A percentile compares a stretch with the other conserved stretches of the same genome.
Evolutionary conservation across 2,329 filamentous ascomycete genomes (phyloP).

Genomic region (Paecilomyces variotii): DNA sequence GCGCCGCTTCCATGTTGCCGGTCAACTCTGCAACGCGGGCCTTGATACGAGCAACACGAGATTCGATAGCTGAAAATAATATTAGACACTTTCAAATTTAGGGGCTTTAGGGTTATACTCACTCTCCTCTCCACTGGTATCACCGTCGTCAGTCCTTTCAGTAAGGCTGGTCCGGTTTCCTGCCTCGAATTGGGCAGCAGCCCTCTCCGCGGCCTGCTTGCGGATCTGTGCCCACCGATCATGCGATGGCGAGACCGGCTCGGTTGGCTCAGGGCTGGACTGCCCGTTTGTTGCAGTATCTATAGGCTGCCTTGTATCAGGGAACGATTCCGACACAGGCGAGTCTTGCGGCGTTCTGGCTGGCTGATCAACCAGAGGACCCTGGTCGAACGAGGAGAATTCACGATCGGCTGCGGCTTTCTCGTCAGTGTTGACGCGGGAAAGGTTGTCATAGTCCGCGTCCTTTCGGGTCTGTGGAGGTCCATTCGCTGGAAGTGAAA

Average conservation of each 20-base stretch:
- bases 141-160: conserved; percentile 64
- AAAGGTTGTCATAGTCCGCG: conserved; percentile 49
- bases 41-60: conserved; percentile 93
- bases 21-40: conserved; percentile 92
- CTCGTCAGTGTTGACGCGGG: conserved; percentile 50
- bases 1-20: conserved; percentile 61
- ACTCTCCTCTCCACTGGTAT: conserved; percentile 95
- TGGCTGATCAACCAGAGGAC: conserved; percentile 77
- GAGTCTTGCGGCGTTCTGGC: conserved; percentile 62
- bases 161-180: conserved; percentile 50
- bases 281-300: conserved; percentile 13
- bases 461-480: conserved; percentile 38
- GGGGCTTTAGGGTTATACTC: conserved; percentile 37
- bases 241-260: conserved; percentile 28
- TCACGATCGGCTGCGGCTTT: conserved; percentile 37
- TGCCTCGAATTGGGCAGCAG: conserved; percentile 59
- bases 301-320: conserved; percentile 6
- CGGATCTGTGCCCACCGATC: conserved; percentile 95
- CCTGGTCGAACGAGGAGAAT: conserved; percentile 73
- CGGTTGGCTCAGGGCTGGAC: conserved; percentile 5
- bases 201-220: conserved; percentile 83
- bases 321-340: conserved; percentile 13
- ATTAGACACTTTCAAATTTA: conserved; percentile 16
- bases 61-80: conserved; percentile 69
- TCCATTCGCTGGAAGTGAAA: conserved; percentile 13